phyloP scores from a whole-genome alignment of 306 rosid species.

The Prunus salicina region DNA sequence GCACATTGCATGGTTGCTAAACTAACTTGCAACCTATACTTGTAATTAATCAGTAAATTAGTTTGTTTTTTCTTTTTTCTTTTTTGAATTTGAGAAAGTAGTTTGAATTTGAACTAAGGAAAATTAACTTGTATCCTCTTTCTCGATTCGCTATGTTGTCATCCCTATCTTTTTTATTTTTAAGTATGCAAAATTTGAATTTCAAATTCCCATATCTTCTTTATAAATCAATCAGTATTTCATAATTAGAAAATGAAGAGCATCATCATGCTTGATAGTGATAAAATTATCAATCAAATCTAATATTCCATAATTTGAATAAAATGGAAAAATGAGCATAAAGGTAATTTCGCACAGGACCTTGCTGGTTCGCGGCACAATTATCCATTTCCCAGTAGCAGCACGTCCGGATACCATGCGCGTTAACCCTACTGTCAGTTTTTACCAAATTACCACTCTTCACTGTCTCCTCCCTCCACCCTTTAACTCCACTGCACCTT shows the following conservation, averaged over 20 bases:
- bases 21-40: neutral
- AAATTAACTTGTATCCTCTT: no score
- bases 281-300: neutral
- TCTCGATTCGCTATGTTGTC: no score
- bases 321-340: neutral
- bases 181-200: neutral
- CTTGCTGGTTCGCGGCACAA: neutral
- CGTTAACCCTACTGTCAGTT: neutral
- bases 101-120: no score
- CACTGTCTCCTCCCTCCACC: neutral
- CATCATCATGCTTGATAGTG: neutral
- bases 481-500: neutral
- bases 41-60: neutral
- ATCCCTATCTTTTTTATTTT: no score
- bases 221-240: no score
- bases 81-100: neutral
- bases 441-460: conserved; percentile 8
- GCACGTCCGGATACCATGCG: conserved; percentile 9
- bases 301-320: neutral
- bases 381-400: neutral
- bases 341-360: neutral
- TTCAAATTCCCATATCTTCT: neutral
- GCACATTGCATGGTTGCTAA: neutral
- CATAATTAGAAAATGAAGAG: no score
- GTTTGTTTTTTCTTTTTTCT: neutral